phyloP scores from a whole-genome alignment of 768 basidiomycete genomes.

The Sporobolomyces roseus region DNA sequence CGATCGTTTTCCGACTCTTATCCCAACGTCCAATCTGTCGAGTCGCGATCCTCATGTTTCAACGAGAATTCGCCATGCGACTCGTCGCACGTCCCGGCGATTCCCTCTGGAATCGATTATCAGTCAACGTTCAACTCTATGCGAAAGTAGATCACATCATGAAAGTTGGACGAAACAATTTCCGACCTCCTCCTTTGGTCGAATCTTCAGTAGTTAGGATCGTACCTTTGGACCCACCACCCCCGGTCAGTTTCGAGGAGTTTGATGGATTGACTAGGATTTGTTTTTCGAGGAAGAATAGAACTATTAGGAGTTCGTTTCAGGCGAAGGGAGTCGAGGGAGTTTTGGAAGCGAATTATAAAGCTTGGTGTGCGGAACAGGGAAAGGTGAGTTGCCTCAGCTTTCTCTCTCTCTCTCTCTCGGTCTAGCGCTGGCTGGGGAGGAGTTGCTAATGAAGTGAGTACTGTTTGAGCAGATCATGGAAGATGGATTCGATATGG shows the following conservation, averaged over 20 bases:
- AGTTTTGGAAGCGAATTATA: slow-evolving; percentile 88
- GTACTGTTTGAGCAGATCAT: too few species aligned
- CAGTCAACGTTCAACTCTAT: slow-evolving; percentile 95
- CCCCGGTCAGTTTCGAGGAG: slow-evolving; percentile 91
- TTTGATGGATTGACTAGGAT: slow-evolving; percentile 93
- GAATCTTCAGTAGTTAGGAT: slow-evolving; percentile 89
- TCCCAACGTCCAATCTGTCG: slow-evolving; percentile 94
- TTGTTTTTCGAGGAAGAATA: slow-evolving; percentile 82
- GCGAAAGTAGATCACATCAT: slow-evolving; percentile 93
- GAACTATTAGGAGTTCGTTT: slow-evolving; percentile 82
- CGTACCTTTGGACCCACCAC: slow-evolving; percentile 88
- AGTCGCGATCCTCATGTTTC: slow-evolving; percentile 97
- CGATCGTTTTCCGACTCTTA: slow-evolving; percentile 90
- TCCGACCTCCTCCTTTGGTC: slow-evolving; percentile 90
- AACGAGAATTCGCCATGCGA: slow-evolving; percentile 93
- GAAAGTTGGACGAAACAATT: slow-evolving; percentile 95
- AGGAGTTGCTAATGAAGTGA: too few species aligned
- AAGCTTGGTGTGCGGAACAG: slow-evolving; percentile 83
- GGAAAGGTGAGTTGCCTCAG: slow-evolving; percentile 48
- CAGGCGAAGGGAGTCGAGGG: slow-evolving; percentile 84
- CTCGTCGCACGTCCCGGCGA: slow-evolving; percentile 80
- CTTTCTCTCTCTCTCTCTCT: neutral
- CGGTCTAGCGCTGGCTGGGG: too few species aligned
- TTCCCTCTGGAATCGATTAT: slow-evolving; percentile 84
- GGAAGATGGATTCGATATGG: slow-evolving; percentile 67